These are phyloP conservation scores for Chytridium lagenaria DNA, from an alignment of 371 early-diverging fungal genomes.

Conservation along the genomic window DNA sequence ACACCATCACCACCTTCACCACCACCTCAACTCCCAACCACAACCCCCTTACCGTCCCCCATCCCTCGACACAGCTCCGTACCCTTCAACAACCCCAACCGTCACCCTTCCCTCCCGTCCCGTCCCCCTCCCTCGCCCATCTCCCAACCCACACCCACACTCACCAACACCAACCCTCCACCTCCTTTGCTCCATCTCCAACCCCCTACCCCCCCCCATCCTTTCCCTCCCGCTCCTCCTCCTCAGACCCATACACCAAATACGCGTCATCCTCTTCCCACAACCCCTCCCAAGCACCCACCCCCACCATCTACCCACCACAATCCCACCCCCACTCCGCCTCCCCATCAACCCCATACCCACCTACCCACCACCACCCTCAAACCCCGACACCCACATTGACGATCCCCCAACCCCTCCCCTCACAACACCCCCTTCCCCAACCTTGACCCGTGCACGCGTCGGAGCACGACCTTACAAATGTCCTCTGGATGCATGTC, in stretches of 20 bases:
- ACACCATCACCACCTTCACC: neutral
- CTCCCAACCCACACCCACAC: neutral
- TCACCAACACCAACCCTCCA: neutral
- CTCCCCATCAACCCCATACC: neutral
- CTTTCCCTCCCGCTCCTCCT: neutral
- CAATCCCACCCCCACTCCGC: neutral
- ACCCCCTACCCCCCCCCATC: neutral
- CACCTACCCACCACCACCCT: neutral
- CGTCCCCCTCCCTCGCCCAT: neutral
- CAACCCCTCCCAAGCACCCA: neutral
- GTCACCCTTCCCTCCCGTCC: neutral
- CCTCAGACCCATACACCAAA: neutral
- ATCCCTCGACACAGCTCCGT: neutral
- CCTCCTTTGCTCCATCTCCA: neutral
- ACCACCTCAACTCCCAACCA: neutral
- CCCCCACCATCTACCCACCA: slow-evolving; percentile 9
- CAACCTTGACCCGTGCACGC: neutral
- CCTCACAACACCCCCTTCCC: neutral
- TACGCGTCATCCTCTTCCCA: neutral
- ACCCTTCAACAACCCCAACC: neutral
- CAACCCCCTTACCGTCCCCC: neutral
- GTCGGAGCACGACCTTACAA: slow-evolving; percentile 5
- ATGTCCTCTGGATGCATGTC: slow-evolving; percentile 18
- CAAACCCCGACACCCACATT: neutral
- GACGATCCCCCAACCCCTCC: neutral